Evolutionary conservation across 495 filamentous ascomycete genomes (phyloP), one percentile per base, ranked within the genome.

Genomic region (Daldinia vernicosa): DNA sequence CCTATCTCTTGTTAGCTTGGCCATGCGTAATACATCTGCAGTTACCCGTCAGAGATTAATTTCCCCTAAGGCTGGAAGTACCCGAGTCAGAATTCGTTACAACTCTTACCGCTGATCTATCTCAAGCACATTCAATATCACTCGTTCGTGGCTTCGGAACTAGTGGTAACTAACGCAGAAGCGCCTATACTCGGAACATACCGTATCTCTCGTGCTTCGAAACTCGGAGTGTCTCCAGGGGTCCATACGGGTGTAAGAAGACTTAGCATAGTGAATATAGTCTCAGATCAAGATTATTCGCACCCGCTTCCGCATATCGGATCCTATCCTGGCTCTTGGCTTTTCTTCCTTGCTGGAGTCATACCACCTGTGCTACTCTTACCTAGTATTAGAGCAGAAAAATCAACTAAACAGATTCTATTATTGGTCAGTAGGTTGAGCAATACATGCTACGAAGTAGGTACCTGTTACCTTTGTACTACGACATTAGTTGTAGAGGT

Each of bases 1-100:
- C 12, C 28, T 35, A 54, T 50, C 47, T 15, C 32, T 3, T 30
- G 19, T 45, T 33, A 26, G 14, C 26, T 8, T 12, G 8, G 9
- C 14, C 28, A 56, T 52, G 62, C 28, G 22, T 65, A 27, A 51
- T 27, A 17, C 9, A 35, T 1, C 57, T 67, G 64, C 50, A n/a
- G 33, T 55, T 32, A 60, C n/a, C 64, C 64, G 57, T 35, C 17
- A 47, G 0, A 11, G 28, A n/a, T 12, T 19, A 15, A 22, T 54
- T 37, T 67, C 50, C 50, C 11, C 27, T 60, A 28, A 37, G 37
- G 30, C 28, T 22, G 28, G 32, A 35, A 35, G 37, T 61, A 32
- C 35, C 43, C 30, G 43, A 47, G 43, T 11, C 43, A 22, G 19
- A 22, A 47, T 47, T 47, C 40, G 43, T 47, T 24, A 2, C 43